Percentiles rank a stretch among this genome's conserved stretches.
Conservation (phyloP, 257 asterid genomes). For the Nyctanthes arbortristis region DNA sequence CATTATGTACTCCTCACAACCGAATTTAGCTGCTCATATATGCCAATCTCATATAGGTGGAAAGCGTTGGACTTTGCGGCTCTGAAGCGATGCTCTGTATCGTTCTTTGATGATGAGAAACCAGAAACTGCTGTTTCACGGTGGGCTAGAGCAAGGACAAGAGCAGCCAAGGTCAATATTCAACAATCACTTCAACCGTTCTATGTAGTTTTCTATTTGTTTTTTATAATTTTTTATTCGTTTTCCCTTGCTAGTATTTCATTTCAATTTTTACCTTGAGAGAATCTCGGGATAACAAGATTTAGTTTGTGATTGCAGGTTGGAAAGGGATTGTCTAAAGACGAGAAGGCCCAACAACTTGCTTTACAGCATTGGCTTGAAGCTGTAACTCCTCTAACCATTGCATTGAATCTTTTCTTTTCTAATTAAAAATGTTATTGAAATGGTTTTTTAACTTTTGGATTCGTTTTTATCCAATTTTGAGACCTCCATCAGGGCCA, state of each 20-base stretch:
- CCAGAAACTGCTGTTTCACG: constrained; percentile 51
- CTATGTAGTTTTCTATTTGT: background rate
- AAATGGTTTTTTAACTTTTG: background rate
- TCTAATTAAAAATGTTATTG: background rate
- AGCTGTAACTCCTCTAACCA: constrained; percentile 40
- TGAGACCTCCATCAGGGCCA: background rate
- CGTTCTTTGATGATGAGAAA: constrained; percentile 43
- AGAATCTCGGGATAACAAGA: background rate
- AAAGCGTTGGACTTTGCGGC: constrained; percentile 51
- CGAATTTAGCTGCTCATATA: constrained; percentile 1
- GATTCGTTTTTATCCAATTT: background rate
- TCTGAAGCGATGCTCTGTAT: constrained; percentile 43
- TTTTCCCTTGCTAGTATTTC: background rate
- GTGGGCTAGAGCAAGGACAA: constrained; percentile 55
- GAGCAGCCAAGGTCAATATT: constrained; percentile 44
- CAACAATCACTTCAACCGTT: background rate
- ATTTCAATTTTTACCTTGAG: background rate
- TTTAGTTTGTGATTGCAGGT: constrained; percentile 27
- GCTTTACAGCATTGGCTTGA: constrained; percentile 61
- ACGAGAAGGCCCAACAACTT: constrained; percentile 52
- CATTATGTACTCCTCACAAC: background rate
- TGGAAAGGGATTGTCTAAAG: constrained; percentile 56
- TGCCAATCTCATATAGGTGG: constrained; percentile 46
- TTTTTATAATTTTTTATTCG: background rate
- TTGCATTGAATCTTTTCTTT: background rate